These are phyloP conservation scores for Carex cristatella DNA, from an alignment of 176 grass and related monocot species.

Conservation along the genomic window DNA sequence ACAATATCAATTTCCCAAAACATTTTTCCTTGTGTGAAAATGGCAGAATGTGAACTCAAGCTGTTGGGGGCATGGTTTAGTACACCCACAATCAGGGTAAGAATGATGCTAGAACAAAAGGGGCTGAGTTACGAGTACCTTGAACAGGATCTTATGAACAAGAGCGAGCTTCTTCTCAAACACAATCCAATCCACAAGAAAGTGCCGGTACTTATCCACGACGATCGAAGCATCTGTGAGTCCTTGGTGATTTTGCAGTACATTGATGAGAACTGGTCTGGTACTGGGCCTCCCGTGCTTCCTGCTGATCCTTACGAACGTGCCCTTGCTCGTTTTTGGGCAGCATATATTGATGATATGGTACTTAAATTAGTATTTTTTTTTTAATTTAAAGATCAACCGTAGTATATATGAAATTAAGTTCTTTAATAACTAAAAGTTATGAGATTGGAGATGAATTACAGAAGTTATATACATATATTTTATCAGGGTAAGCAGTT, in stretches of 20 bases:
- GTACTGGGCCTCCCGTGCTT: background rate
- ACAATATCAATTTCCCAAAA: background rate
- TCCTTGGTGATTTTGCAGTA: conserved; percentile 24
- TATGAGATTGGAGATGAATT: background rate
- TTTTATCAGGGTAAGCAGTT: background rate
- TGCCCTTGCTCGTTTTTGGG: conserved; percentile 41
- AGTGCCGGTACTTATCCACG: conserved; percentile 23
- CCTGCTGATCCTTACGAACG: conserved; percentile 21
- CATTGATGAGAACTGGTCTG: conserved; percentile 20
- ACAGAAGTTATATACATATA: background rate
- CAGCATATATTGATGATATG: conserved; percentile 40
- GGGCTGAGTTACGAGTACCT: conserved; percentile 10
- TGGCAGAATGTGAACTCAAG: no score
- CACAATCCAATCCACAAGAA: conserved; percentile 18
- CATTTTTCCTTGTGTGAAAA: no score
- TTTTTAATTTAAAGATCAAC: background rate
- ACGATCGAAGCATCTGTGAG: conserved; percentile 2
- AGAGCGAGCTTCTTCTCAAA: conserved; percentile 28
- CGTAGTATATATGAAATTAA: background rate
- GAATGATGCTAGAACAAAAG: conserved; percentile 17
- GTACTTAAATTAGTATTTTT: background rate
- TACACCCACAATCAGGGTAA: no score
- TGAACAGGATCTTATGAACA: background rate
- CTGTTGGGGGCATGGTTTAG: background rate
- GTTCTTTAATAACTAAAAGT: background rate